A percentile compares a stretch with the other conserved stretches of the same genome.
Conservation (phyloP, 768 basidiomycete species). For the Russula sp. region DNA sequence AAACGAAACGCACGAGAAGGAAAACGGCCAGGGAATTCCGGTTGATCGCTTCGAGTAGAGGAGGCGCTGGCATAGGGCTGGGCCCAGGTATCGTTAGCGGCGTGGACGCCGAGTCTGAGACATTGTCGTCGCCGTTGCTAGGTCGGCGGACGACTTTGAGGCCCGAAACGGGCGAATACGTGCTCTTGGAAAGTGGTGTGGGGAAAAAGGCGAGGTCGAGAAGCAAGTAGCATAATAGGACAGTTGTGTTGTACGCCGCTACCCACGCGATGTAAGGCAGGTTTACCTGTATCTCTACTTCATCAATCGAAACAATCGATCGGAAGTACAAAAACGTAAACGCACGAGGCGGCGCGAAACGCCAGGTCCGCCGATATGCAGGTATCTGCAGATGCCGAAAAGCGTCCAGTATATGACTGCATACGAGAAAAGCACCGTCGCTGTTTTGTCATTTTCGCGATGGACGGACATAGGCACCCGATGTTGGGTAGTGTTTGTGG, state of each 20-base stretch:
- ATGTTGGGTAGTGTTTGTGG: slow-evolving; percentile 1
- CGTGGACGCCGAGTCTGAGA: neutral
- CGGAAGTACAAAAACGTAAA: slow-evolving; percentile 21
- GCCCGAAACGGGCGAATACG: slow-evolving; percentile 40
- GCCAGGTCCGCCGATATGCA: slow-evolving; percentile 38
- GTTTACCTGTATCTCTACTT: slow-evolving; percentile 65
- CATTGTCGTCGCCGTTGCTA: neutral
- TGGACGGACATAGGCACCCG: slow-evolving; percentile 32
- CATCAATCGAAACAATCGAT: neutral
- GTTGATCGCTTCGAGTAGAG: slow-evolving; percentile 78
- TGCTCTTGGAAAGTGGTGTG: slow-evolving; percentile 37
- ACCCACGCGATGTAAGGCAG: slow-evolving; percentile 87
- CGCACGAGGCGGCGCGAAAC: slow-evolving; percentile 65
- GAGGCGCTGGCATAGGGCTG: slow-evolving; percentile 39
- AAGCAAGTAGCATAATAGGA: slow-evolving; percentile 75
- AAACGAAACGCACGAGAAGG: slow-evolving; percentile 58
- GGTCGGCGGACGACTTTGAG: slow-evolving; percentile 35
- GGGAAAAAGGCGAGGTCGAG: slow-evolving; percentile 73
- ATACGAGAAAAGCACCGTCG: slow-evolving; percentile 74
- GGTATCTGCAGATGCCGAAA: slow-evolving; percentile 41
- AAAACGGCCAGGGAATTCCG: slow-evolving; percentile 77
- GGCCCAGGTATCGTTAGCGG: slow-evolving; percentile 32
- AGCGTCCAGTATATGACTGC: slow-evolving; percentile 74
- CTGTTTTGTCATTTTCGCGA: slow-evolving; percentile 69
- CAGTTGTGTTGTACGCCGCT: slow-evolving; percentile 82